These are phyloP conservation scores for Borealophlyctis nickersoniae DNA, from an alignment of 192 early-diverging fungal species.

Conservation along the genomic window DNA sequence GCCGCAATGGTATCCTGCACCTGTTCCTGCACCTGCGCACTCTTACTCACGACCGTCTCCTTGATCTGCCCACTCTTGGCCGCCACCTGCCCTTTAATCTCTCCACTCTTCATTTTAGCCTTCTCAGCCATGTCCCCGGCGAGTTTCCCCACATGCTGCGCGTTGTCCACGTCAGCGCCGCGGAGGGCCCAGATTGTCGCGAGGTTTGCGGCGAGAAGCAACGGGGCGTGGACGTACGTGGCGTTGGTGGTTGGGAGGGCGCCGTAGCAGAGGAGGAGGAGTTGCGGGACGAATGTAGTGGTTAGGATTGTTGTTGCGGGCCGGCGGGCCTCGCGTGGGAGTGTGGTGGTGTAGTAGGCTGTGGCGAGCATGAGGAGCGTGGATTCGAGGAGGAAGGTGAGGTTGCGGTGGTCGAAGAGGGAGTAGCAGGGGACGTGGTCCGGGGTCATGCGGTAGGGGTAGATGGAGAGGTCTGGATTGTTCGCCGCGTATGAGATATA, in stretches of 20 bases:
- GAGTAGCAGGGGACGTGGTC: not conserved
- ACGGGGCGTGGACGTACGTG: not conserved
- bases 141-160: not conserved
- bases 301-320: not conserved
- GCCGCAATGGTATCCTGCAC: not conserved
- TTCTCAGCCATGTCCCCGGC: not conserved
- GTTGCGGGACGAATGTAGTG: constrained; percentile 1
- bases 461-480: not conserved
- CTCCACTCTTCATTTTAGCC: not conserved
- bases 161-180: not conserved
- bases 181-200: not conserved
- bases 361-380: not conserved
- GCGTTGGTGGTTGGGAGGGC: not conserved
- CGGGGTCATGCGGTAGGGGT: not conserved
- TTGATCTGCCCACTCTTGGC: not conserved
- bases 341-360: not conserved
- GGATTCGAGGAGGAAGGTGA: not conserved
- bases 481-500: not conserved
- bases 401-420: not conserved
- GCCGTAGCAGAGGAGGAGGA: not conserved
- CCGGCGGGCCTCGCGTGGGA: not conserved
- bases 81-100: not conserved
- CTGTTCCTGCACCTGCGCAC: not conserved
- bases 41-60: not conserved
- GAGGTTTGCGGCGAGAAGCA: not conserved